Conservation (phyloP, 106 monocot species). For the Chionographis japonica region DNA sequence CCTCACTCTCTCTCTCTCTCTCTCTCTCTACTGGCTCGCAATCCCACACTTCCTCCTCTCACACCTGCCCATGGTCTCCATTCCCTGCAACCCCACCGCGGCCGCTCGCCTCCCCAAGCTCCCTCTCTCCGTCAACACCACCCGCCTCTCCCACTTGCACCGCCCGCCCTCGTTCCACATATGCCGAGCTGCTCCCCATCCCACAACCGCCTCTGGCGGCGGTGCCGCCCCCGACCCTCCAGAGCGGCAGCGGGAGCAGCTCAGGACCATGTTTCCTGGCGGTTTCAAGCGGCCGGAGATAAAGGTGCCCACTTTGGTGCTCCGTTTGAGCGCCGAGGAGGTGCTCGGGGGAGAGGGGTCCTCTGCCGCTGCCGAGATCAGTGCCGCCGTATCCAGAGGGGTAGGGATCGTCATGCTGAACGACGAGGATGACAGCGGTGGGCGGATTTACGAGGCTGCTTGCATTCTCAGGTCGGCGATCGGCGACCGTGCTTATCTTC, state of each 20-base stretch:
- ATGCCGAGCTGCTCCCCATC: neutral
- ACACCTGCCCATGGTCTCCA: conserved; percentile 20
- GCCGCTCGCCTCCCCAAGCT: conserved; percentile 22
- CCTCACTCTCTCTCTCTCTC: conserved; percentile 6
- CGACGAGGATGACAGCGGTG: conserved; percentile 51
- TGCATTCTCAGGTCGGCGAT: conserved; percentile 52
- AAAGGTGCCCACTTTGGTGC: conserved; percentile 56
- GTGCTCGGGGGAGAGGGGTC: conserved; percentile 22
- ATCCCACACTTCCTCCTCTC: neutral
- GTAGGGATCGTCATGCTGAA: conserved; percentile 57
- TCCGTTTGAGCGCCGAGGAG: conserved; percentile 47
- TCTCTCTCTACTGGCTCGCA: conserved; percentile 1
- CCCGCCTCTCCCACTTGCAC: conserved; percentile 7
- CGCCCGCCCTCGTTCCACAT: neutral
- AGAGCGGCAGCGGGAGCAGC: conserved; percentile 7
- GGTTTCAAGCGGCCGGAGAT: conserved; percentile 89
- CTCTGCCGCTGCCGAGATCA: conserved; percentile 16
- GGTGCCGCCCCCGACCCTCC: conserved; percentile 5
- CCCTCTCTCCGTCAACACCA: neutral
- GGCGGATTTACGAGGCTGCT: conserved; percentile 77
- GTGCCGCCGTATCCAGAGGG: conserved; percentile 41
- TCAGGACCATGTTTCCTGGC: conserved; percentile 68
- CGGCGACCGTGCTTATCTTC: conserved; percentile 75
- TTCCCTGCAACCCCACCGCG: conserved; percentile 20
- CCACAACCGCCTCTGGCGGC: conserved; percentile 5